These are phyloP conservation scores for Penicillium psychrosexuale DNA, from an alignment of 2,329 filamentous ascomycete genomes.

Conservation along the genomic window DNA sequence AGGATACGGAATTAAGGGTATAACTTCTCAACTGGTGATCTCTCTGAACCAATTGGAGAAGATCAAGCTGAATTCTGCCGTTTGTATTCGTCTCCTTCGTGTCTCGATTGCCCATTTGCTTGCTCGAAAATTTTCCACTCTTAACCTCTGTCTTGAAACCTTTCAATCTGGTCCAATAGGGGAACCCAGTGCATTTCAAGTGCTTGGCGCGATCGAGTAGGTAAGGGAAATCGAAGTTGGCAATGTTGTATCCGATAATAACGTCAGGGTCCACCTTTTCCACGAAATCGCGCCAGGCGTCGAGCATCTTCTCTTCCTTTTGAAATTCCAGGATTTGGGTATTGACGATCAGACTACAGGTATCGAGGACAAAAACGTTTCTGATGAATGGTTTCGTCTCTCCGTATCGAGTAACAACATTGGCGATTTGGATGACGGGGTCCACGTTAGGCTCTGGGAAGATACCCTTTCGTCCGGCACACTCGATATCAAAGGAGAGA, in stretches of 20 bases:
- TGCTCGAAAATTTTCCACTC: conserved; percentile 87
- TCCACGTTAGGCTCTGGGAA: conserved; percentile 91
- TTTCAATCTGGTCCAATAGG: conserved; percentile 80
- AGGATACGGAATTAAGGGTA: conserved; percentile 91
- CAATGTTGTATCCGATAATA: conserved; percentile 97
- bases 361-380: conserved; percentile 94
- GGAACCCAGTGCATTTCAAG: conserved; percentile 74
- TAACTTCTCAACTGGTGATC: conserved; percentile 96
- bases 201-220: conserved; percentile 83
- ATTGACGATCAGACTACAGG: conserved; percentile 88
- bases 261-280: conserved; percentile 91
- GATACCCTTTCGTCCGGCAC: conserved; percentile 92
- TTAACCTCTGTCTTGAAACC: conserved; percentile 68
- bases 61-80: conserved; percentile 84
- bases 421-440: conserved; percentile 96
- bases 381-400: conserved; percentile 93
- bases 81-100: conserved; percentile 94
- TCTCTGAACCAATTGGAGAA: conserved; percentile 90
- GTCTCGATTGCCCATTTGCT: conserved; percentile 96
- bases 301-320: conserved; percentile 83
- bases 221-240: conserved; percentile 98
- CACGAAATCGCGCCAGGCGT: conserved; percentile 85
- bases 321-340: conserved; percentile 85
- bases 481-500: conserved; percentile 97
- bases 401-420: conserved; percentile 90